Conservation (phyloP, 1,284 basidiomycete species). For the Ustilago vetiveriae region DNA sequence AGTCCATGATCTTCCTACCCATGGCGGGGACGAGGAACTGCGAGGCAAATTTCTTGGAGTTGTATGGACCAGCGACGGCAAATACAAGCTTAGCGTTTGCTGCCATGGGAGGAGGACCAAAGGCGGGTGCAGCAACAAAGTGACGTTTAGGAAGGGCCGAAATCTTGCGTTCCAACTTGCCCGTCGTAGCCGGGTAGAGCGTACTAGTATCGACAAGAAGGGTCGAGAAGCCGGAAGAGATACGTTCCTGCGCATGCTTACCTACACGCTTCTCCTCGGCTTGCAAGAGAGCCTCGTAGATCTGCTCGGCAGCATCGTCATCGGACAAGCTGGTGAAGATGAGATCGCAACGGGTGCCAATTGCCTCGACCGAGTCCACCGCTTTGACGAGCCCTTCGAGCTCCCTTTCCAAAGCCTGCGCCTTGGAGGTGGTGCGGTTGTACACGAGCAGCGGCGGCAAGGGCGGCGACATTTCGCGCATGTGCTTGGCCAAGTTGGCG, state of each 20-base stretch:
- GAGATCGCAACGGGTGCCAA: conserved; percentile 78
- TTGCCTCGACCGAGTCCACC: conserved; percentile 72
- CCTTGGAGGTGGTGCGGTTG: conserved; percentile 75
- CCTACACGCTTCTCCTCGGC: conserved; percentile 66
- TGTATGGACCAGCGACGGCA: conserved; percentile 83
- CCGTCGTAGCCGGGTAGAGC: conserved; percentile 48
- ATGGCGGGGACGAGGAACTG: conserved; percentile 78
- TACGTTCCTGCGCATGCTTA: conserved; percentile 63
- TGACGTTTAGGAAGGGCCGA: conserved; percentile 74
- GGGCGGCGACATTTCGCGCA: conserved; percentile 46
- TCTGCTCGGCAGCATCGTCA: conserved; percentile 78
- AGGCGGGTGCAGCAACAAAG: conserved; percentile 82
- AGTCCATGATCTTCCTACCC: conserved; percentile 75
- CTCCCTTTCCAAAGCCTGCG: conserved; percentile 72
- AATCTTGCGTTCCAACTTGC: conserved; percentile 77
- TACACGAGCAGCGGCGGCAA: conserved; percentile 70
- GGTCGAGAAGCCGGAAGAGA: conserved; percentile 24
- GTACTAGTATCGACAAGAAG: conserved; percentile 52
- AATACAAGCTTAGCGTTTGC: conserved; percentile 77
- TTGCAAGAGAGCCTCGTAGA: conserved; percentile 76
- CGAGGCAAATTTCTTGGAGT: conserved; percentile 81
- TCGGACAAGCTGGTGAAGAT: conserved; percentile 80
- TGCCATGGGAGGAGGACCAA: conserved; percentile 73
- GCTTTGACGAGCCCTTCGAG: conserved; percentile 71
- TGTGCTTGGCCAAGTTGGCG: conserved; percentile 75